These are phyloP conservation scores for Physaria fendleri DNA, from an alignment of 345 rosid genomes.

Conservation along the genomic window DNA sequence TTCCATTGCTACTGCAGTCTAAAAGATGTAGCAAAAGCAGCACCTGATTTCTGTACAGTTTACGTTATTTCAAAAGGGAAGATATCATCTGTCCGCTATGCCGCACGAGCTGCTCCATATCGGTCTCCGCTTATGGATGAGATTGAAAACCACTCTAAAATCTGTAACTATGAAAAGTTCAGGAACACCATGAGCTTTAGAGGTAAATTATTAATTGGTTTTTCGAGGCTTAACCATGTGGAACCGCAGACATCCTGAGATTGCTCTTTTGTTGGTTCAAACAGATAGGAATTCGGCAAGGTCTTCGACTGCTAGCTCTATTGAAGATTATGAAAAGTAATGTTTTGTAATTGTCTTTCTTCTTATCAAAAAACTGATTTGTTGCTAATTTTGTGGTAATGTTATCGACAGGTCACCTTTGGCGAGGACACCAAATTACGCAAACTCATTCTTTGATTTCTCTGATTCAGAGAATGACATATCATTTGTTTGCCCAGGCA, in stretches of 20 bases:
- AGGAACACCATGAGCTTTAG: constrained; percentile 34
- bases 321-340: constrained; percentile 53
- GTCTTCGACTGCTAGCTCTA: constrained; percentile 42
- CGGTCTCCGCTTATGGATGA: constrained; percentile 56
- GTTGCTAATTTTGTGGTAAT: neutral
- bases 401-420: constrained; percentile 50
- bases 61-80: constrained; percentile 76
- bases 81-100: constrained; percentile 48
- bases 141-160: constrained; percentile 33
- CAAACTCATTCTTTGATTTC: constrained; percentile 38
- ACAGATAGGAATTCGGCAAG: constrained; percentile 44
- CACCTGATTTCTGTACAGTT: constrained; percentile 83
- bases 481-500: constrained; percentile 44
- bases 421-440: constrained; percentile 30
- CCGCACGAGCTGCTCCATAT: constrained; percentile 55
- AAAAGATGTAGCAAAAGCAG: constrained; percentile 64
- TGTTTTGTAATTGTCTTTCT: constrained; percentile 12
- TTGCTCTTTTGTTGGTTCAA: constrained; percentile 5
- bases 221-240: neutral
- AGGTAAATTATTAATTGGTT: constrained; percentile 42
- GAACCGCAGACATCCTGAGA: neutral
- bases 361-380: neutral
- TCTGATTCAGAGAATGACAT: constrained; percentile 67
- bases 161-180: constrained; percentile 28
- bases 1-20: constrained; percentile 85